Percentiles rank a stretch among this genome's conserved stretches.
Evolutionary conservation across 352 stramenopile species (phyloP).

Genomic region (Lagenidium giganteum): DNA sequence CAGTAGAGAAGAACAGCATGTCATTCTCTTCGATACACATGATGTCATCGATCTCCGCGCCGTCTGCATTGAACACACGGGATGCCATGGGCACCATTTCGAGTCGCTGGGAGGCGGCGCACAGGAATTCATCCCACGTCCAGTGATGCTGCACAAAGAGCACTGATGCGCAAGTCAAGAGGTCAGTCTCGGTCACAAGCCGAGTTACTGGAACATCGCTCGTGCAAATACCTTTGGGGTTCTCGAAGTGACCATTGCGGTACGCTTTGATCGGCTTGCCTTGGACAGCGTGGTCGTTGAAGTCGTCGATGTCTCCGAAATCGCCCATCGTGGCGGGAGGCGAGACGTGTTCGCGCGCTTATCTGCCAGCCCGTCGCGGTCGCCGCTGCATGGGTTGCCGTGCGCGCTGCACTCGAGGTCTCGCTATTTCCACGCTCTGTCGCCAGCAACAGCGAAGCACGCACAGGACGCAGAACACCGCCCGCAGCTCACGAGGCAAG

Average conservation of each 20-base stretch:
- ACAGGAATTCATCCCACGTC: conserved; percentile 84
- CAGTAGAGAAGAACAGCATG: conserved; percentile 86
- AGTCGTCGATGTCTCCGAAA: conserved; percentile 78
- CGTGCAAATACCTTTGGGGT: conserved; percentile 42
- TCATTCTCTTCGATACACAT: conserved; percentile 90
- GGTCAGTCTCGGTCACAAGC: not conserved
- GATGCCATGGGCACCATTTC: conserved; percentile 82
- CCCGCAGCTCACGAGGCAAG: too few species aligned
- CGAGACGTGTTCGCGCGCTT: too few species aligned
- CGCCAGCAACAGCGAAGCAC: too few species aligned
- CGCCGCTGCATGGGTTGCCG: too few species aligned
- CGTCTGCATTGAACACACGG: conserved; percentile 80
- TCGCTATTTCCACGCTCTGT: too few species aligned
- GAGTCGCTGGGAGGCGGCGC: conserved; percentile 69
- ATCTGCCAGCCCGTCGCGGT: too few species aligned
- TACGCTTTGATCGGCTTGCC: conserved; percentile 76
- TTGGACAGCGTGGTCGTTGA: conserved; percentile 74
- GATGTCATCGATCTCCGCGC: conserved; percentile 84
- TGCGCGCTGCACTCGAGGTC: conserved; percentile 10
- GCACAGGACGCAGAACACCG: too few species aligned
- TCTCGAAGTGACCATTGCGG: conserved; percentile 75
- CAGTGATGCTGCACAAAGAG: conserved; percentile 83
- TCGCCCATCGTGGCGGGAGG: conserved; percentile 39
- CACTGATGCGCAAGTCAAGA: conserved; percentile 18
- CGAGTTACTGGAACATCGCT: not conserved